Evolutionary conservation across 768 basidiomycete species (phyloP).

Genomic region (Auricularia heimuer): DNA sequence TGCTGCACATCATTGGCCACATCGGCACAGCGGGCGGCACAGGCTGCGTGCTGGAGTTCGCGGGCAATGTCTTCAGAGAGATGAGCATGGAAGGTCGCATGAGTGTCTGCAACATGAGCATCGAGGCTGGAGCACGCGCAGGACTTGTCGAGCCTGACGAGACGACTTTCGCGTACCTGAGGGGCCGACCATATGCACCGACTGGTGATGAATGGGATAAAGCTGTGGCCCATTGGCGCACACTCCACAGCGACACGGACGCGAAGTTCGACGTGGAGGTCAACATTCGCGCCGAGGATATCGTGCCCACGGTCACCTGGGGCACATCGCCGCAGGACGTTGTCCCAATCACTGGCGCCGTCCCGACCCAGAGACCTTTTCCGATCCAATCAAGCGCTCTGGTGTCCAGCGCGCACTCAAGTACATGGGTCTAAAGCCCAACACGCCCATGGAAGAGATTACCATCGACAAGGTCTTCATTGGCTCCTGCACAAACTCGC

Average conservation of each 20-base stretch:
- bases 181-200: constrained; percentile 69
- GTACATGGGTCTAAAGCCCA: constrained; percentile 81
- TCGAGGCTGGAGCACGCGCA: constrained; percentile 86
- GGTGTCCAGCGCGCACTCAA: constrained; percentile 66
- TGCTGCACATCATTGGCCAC: constrained; percentile 80
- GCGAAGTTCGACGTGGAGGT: constrained; percentile 80
- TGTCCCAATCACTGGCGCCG: constrained; percentile 67
- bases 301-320: constrained; percentile 87
- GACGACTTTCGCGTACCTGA: constrained; percentile 75
- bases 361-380: constrained; percentile 61
- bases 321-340: constrained; percentile 89
- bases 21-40: constrained; percentile 93
- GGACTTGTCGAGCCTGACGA: constrained; percentile 94
- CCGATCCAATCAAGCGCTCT: constrained; percentile 53
- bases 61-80: constrained; percentile 76
- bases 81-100: constrained; percentile 88
- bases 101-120: constrained; percentile 93
- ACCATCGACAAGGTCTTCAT: constrained; percentile 85
- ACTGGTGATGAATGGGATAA: constrained; percentile 70
- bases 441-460: constrained; percentile 71
- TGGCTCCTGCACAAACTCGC: constrained; percentile 90
- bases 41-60: constrained; percentile 85
- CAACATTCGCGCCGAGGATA: constrained; percentile 71
- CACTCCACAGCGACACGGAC: constrained; percentile 67
- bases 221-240: constrained; percentile 79